phyloP scores from a whole-genome alignment of 257 asterid species.

The Solanum piurae region DNA sequence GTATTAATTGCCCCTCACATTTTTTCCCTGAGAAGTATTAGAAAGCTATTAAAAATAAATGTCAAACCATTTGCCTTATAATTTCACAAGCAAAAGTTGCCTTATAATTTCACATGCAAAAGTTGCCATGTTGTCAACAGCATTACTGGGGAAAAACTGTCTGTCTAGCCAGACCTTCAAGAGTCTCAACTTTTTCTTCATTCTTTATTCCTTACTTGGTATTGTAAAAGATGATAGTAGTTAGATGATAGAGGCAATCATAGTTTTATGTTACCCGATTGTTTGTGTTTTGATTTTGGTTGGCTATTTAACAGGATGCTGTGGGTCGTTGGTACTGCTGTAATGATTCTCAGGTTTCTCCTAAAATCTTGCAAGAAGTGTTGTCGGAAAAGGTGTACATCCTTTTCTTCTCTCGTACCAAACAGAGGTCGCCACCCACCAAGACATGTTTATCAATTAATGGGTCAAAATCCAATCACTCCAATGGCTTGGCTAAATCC shows the following conservation, averaged over 20 bases:
- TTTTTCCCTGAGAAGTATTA: background rate
- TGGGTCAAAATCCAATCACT: slow-evolving; percentile 45
- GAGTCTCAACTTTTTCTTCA: background rate
- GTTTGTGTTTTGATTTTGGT: slow-evolving; percentile 6
- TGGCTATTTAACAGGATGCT: slow-evolving; percentile 54
- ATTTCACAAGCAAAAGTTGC: background rate
- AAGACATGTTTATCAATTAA: slow-evolving; percentile 36
- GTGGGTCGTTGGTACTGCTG: slow-evolving; percentile 92
- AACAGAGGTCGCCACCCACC: slow-evolving; percentile 56
- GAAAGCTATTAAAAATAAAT: background rate
- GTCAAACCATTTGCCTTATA: background rate
- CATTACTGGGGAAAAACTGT: background rate
- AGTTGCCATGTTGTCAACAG: background rate
- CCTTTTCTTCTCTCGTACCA: slow-evolving; percentile 81
- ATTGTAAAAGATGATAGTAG: background rate
- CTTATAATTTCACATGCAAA: background rate
- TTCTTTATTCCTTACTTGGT: background rate
- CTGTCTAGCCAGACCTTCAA: background rate
- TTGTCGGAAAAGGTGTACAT: slow-evolving; percentile 87
- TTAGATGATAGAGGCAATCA: background rate
- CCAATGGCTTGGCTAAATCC: slow-evolving; percentile 41
- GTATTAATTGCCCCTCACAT: background rate
- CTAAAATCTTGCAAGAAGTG: slow-evolving; percentile 70
- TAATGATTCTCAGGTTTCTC: slow-evolving; percentile 75
- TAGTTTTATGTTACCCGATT: background rate